These are phyloP conservation scores for Acer negundo DNA, from an alignment of 345 rosid species.

Conservation along the genomic window DNA sequence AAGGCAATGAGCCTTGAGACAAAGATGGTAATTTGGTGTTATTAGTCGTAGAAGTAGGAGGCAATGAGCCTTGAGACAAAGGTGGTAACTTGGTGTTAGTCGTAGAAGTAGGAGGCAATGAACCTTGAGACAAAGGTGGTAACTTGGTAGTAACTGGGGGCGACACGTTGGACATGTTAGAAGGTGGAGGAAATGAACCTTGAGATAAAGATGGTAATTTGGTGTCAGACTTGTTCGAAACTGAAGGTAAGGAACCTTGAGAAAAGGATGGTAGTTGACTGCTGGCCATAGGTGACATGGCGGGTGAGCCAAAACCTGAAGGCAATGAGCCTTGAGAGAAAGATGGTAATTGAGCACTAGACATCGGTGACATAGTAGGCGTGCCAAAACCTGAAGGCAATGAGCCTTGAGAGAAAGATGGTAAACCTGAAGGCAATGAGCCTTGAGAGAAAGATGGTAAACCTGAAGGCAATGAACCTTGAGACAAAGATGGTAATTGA, in stretches of 20 bases:
- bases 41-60: not conserved
- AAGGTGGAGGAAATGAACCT: not conserved
- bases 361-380: not conserved
- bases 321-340: not conserved
- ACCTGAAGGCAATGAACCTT: not conserved
- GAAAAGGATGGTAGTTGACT: not conserved
- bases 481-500: not conserved
- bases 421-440: not conserved
- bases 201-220: not conserved
- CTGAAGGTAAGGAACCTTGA: not conserved
- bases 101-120: not conserved
- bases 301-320: not conserved
- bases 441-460: too few relatives aligned
- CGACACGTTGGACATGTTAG: not conserved
- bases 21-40: not conserved
- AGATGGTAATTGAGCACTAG: not conserved
- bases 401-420: not conserved
- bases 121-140: not conserved
- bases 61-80: not conserved
- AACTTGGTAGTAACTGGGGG: not conserved
- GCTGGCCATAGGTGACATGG: not conserved
- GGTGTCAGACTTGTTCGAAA: not conserved
- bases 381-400: not conserved
- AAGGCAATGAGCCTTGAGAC: not conserved
- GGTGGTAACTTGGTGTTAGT: not conserved